Conservation (phyloP, 371 early-diverging fungal species). For the Syncephalis plumigaleata region DNA sequence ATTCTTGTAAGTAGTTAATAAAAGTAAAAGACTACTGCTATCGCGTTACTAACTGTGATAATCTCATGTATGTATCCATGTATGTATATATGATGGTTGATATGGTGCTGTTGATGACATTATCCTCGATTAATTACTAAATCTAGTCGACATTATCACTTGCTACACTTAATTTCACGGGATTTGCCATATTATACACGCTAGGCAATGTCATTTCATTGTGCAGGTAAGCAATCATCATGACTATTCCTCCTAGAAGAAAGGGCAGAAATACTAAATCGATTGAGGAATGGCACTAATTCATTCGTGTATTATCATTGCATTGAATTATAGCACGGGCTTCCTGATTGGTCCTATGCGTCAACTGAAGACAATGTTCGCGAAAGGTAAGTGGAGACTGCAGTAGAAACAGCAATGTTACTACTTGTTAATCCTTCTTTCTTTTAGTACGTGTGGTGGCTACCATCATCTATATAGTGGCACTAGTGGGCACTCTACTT, state of each 20-base stretch:
- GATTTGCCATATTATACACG: slow-evolving; percentile 79
- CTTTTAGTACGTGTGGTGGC: slow-evolving; percentile 6
- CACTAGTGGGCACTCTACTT: slow-evolving; percentile 3
- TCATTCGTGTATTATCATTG: background rate
- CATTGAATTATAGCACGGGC: slow-evolving; percentile 32
- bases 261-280: background rate
- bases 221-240: slow-evolving; percentile 26
- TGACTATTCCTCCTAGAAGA: slow-evolving; percentile 1
- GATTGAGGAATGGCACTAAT: too few species aligned
- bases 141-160: slow-evolving; percentile 52
- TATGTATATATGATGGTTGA: too few species aligned
- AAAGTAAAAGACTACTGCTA: background rate
- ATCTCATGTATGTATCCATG: too few species aligned
- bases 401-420: background rate
- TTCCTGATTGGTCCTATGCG: slow-evolving; percentile 74
- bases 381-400: slow-evolving; percentile 27
- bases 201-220: slow-evolving; percentile 78
- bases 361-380: slow-evolving; percentile 73
- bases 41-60: too few species aligned
- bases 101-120: too few species aligned
- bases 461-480: background rate
- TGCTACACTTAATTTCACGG: slow-evolving; percentile 28
- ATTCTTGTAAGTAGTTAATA: slow-evolving; percentile 32
- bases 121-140: too few species aligned
- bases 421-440: background rate